A percentile compares a stretch with the other conserved stretches of the same genome.
Evolutionary conservation across 1,284 basidiomycete genomes (phyloP).

Genomic region (Melampsora occidentalis): DNA sequence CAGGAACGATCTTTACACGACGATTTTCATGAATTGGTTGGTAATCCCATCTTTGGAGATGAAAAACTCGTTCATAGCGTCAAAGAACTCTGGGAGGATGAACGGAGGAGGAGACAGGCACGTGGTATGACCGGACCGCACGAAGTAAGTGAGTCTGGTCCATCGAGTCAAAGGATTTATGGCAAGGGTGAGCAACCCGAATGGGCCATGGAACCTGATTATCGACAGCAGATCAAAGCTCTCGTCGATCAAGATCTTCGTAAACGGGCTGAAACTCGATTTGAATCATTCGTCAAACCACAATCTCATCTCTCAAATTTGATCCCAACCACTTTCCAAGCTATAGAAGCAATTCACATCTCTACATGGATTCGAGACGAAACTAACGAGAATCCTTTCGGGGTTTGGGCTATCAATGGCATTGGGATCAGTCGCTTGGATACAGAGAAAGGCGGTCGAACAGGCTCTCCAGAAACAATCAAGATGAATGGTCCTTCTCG

Average conservation of each 20-base stretch:
- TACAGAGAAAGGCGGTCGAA: background rate
- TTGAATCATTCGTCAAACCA: slow-evolving; percentile 26
- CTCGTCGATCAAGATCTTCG: slow-evolving; percentile 43
- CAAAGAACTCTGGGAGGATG: slow-evolving; percentile 92
- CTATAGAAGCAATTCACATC: slow-evolving; percentile 40
- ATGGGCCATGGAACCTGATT: slow-evolving; percentile 43
- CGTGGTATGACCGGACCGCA: slow-evolving; percentile 48
- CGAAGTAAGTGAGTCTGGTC: slow-evolving; percentile 44
- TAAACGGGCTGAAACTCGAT: slow-evolving; percentile 34
- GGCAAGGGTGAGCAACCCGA: slow-evolving; percentile 42
- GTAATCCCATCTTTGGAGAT: slow-evolving; percentile 57
- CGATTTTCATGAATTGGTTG: slow-evolving; percentile 65
- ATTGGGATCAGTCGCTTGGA: slow-evolving; percentile 21
- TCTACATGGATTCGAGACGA: slow-evolving; percentile 46
- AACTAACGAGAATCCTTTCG: slow-evolving; percentile 51
- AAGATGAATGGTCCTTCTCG: background rate
- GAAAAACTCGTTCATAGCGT: slow-evolving; percentile 83
- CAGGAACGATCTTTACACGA: slow-evolving; percentile 70
- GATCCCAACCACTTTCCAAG: slow-evolving; percentile 42
- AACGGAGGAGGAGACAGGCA: slow-evolving; percentile 67
- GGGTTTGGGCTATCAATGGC: slow-evolving; percentile 53
- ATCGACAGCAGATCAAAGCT: slow-evolving; percentile 29
- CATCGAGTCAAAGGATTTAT: slow-evolving; percentile 40
- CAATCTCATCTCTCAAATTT: slow-evolving; percentile 23
- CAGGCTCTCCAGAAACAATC: background rate